Base-by-base conservation (phyloP, 129 eudicot species). In the Kitagawia praeruptora region DNA sequence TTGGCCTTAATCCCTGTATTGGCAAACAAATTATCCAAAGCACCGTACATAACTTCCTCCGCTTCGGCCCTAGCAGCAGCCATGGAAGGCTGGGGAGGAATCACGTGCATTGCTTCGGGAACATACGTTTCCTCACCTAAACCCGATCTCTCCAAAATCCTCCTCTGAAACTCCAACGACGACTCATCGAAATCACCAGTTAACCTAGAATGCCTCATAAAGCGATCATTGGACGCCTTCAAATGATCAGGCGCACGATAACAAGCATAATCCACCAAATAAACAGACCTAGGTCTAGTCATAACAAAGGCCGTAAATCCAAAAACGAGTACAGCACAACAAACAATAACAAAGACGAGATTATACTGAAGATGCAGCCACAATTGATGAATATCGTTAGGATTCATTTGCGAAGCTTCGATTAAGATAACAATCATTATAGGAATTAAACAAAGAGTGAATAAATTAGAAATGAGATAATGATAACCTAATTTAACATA, bases 401-500 rank as follows among this genome's bases (percentile, higher is more conserved):
- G 92, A 78, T 90, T 90, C 85, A 79, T 81, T 45, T 90, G 91
- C 12, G 96, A 86, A 2, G 89, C 92, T 48, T 90, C 87, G 82
- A 90, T 71, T 64, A 88, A 31, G 7, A 88, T 77, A 9, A 88
- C 41, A 46, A 70, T 78, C 86, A 90, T 90, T 27, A 88, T 8
- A 4, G 96, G 96, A 25, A 88, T 40, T 16, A 88, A 75, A 74
- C 88, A 83, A 7, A 90, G 74, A 25, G 96, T 90, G 10, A 90
- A 78, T 34, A 90, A 46, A 81, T 90, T 64, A 56, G 92, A 88
- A 77, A 90, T 88, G 74, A 90, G 79, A 79, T 90, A 90, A 49
- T 90, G 96, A 79, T 90, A 90, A 39, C 96, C 96, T 49, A 90
- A 71, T 82, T 90, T 90, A 38, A 90, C 96, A 80, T 88, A 85